Conservation (phyloP, 768 basidiomycete genomes). For the Collybia sp. region DNA sequence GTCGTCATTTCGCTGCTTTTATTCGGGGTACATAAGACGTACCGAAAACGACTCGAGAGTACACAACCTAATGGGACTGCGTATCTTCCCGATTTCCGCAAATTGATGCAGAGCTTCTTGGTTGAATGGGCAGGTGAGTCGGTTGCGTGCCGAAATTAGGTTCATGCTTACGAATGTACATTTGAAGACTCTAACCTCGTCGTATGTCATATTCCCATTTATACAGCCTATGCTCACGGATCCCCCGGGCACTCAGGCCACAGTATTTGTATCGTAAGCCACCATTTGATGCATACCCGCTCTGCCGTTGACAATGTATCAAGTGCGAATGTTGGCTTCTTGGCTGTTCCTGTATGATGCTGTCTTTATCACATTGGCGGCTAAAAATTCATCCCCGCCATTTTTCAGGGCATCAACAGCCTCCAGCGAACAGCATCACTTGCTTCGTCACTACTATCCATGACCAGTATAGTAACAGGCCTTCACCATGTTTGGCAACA, state of each 20-base stretch:
- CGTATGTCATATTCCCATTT: background rate
- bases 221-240: no score
- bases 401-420: conserved; percentile 11
- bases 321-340: conserved; percentile 17
- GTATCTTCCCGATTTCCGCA: conserved; percentile 11
- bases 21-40: conserved; percentile 14
- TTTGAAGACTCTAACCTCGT: background rate
- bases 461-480: conserved; percentile 11
- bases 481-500: conserved; percentile 15
- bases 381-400: background rate
- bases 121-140: conserved; percentile 18
- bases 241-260: background rate
- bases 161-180: background rate
- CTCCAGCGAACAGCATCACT: conserved; percentile 11
- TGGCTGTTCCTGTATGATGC: conserved; percentile 13
- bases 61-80: conserved; percentile 10
- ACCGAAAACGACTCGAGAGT: conserved; percentile 12
- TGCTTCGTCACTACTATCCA: conserved; percentile 10
- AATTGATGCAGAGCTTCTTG: conserved; percentile 12
- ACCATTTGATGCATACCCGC: background rate
- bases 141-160: background rate
- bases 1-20: conserved; percentile 9
- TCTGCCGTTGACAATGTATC: background rate
- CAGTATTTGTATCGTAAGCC: conserved; percentile 7
- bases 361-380: background rate